Evolutionary conservation across 208 protist species (phyloP).

Genomic region (Porcisia deanei): DNA sequence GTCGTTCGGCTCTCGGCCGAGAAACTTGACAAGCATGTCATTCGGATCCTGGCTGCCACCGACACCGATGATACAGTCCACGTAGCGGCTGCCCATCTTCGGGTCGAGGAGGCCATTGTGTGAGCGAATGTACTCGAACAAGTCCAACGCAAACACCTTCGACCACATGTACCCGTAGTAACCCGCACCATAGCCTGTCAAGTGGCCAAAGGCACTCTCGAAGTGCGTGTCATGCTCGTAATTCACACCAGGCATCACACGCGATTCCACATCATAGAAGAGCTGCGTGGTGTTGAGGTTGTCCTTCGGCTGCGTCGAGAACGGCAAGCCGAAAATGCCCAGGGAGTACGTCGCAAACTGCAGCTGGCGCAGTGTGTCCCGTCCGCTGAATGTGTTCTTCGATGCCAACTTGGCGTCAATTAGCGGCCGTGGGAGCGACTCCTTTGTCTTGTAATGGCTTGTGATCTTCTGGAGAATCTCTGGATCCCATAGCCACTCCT

Average conservation of each 20-base stretch:
- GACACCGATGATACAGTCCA: constrained; percentile 75
- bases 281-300: constrained; percentile 61
- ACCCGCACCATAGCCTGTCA: constrained; percentile 77
- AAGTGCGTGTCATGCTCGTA: constrained; percentile 69
- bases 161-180: constrained; percentile 92
- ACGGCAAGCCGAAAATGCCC: constrained; percentile 66
- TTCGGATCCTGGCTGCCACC: constrained; percentile 78
- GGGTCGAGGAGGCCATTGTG: constrained; percentile 72
- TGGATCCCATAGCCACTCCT: constrained; percentile 91
- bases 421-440: constrained; percentile 60
- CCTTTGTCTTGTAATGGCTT: constrained; percentile 80
- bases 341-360: constrained; percentile 84
- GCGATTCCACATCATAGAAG: constrained; percentile 53
- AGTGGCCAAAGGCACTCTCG: constrained; percentile 79
- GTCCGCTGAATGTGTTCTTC: constrained; percentile 74
- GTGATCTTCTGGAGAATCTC: constrained; percentile 80
- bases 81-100: constrained; percentile 61
- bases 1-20: constrained; percentile 82
- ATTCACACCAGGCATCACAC: constrained; percentile 63
- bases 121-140: constrained; percentile 77
- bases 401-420: constrained; percentile 81
- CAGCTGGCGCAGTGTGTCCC: constrained; percentile 72
- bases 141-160: constrained; percentile 85
- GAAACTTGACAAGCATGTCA: constrained; percentile 75
- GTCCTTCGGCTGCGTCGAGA: constrained; percentile 48